Base-by-base conservation (phyloP, 495 filamentous ascomycete genomes). In the Hyaloscypha bicolor region DNA sequence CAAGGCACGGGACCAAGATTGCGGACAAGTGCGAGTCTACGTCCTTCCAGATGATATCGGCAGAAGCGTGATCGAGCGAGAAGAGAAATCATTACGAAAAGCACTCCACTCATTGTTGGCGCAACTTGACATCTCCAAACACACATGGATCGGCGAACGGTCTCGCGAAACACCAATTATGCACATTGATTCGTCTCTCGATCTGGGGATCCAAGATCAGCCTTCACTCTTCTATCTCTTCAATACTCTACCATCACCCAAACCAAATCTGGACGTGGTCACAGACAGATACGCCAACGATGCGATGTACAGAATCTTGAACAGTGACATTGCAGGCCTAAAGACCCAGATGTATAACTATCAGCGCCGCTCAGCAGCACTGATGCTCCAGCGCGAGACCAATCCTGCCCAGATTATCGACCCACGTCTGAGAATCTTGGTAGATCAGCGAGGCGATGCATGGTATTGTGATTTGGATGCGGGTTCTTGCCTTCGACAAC, bases 361-460 rank as follows among this genome's bases (percentile, higher is more conserved):
- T 73, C 94, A 98, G 78, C 83, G 90, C 60, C 86, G 90, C 55
- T 93, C 93, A 0, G 92, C 91, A 12, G 92, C 93, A 9, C 74
- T 88, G 37, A 97, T 98, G 93, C 76, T 97, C 29, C 91, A 96
- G 71, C 87, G 90, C 57, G 94, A 98, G 75, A 76, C 83, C 11
- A 83, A 88, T 32, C 86, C 91, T 5, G 78, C 80, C 12, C 81
- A 83, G 59, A 81, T 86, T 55, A 76, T 92, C 16, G 94, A 97
- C 79, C 92, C 94, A 11, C 86, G 94, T 6, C 78, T 96, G 6
- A 81, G 85, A 60, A 67, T 75, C 2, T 78, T 81, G 25, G 66
- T 72, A 4, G 86, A 89, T 55, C 92, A 91, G 35, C 77, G 77
- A 11, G 91, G 90, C 3, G 67, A 78, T 21, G 71, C 78, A 2